Evolutionary conservation across 106 monocot genomes (phyloP), one percentile per base, ranked within the genome.

Genomic region (Dioscorea dumetorum): DNA sequence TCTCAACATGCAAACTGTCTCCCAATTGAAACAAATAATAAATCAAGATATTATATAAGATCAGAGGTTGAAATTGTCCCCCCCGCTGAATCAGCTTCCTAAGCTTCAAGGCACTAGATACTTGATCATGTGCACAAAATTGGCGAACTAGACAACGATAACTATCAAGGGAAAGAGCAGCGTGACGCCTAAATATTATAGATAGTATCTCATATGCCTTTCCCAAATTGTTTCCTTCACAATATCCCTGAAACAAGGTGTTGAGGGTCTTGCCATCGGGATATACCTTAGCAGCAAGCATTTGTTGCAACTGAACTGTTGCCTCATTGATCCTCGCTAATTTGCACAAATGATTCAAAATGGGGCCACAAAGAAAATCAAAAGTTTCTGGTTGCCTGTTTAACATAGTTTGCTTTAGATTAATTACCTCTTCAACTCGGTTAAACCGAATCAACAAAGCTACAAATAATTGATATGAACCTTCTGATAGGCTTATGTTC

Each of bases 21-120:
- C 77, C 79, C 32, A 67, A 56, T 31, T 81, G 78, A 60, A 90
- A 90, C 22, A 99, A 83, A 85, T 72, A 64, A 72, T 82, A 99
- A 54, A 99, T 85, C 49, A 99, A 62, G 69, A 93, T 82, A 61
- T 99, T 99, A 60, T 74, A 65, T 51, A 82, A 67, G 33, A 75
- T 66, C 15, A 78, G 50, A 41, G 68, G 61, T 2, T 59, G 24
- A 52, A 70, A 51, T 20, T 22, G 2, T 69, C 60, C 48, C 24
- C 34, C 62, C 20, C 41, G 20, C 24, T n/a, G n/a, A n/a, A 87
- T 66, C 54, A 93, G 22, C n/a, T 81, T 65, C 77, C 63, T 61
- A 51, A 87, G 76, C 9, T 69, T 76, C 17, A 90, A 70, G 20
- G 72, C 87, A 60, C 57, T 31, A 66, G 51, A 20, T 54, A 79